Evolutionary conservation across 768 basidiomycete genomes (phyloP), one percentile per base, ranked within the genome.

Genomic region (Boletus pseudo-olivaceus): DNA sequence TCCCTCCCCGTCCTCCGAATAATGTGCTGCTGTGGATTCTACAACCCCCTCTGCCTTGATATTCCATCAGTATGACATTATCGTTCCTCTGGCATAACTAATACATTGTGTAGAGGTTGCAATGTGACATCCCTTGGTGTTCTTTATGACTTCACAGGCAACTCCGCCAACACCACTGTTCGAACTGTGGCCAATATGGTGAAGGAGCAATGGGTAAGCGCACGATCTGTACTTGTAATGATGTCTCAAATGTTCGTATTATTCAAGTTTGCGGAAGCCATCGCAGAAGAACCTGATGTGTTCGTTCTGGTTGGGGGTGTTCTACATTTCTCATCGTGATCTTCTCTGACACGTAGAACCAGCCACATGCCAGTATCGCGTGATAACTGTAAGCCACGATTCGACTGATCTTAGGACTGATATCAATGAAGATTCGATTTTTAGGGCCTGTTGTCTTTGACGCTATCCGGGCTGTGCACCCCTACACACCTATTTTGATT

Each of bases 281-380:
- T 94, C 56, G 69, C 76, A 39, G 87, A 91, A 9, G 84, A 85
- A 62, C 91, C 93, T 14, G 91, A 93, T 68, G 75, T 91, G 56
- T 96, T 95, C 74, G 64, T 90, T 51, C 78, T 91, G 49, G 79
- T 78, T 51, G 84, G 86, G 86, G 84, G 47, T 30, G 78, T 62
- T 49, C 50, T 37, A 52, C 47, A 1, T 6, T 11, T 19, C 15
- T 32, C 37, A 9, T 47, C 40, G 4, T 2, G 42, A 20, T 29
- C 45, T 9, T 39, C 3, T 23, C 43, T 57, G 40, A 62, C 23
- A 33, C 2, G 8, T 29, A 19, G n/a, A 9, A 19, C 32, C 44
- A 90, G 88, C 15, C 93, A 96, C 68, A 94, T 95, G 91, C 90
- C 90, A 3, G 80, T 92, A 5, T 68, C 79, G 11, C 69, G 77